Evolutionary conservation across 2,329 filamentous ascomycete genomes (phyloP), one percentile per base, ranked within the genome.

Genomic region (Byssoonygena ceratinophila): DNA sequence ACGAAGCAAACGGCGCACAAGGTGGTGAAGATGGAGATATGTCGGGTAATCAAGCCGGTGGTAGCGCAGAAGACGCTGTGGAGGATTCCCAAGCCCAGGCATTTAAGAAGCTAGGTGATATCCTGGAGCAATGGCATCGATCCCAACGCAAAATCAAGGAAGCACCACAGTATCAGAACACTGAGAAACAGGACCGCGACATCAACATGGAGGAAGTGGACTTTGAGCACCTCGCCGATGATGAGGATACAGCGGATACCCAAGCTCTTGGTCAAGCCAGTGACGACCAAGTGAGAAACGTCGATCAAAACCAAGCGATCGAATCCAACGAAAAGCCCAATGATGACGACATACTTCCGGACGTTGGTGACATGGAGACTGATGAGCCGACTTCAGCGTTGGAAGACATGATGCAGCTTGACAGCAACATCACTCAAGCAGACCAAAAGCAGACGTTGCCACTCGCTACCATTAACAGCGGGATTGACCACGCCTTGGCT

Each of bases 81-180:
- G 62, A 69, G 39, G 67, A 70, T 46, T 66, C 68, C 56, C 67
- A 79, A 48, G 72, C 74, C 43, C 81, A 92, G 59, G 86, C 89
- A 1, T 95, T 96, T 76, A 92, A 92, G 71, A 94, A 95, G 64
- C 79, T 98, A 27, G 92, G 92, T 20, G 89, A 98, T 71, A 85
- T 88, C 4, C 76, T 98, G 29, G 90, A 97, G 66, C 81, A 84
- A 60, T 98, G 90, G 87, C 90, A 97, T 67, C 81, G 87, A 54
- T 87, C 89, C 63, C 87, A 94, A 62, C 81, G 80, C 44, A 85
- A 95, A 56, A 97, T 98, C 60, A 74, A 79, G 64, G 77, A 84
- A 54, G 71, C 78, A 4, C 69, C 71, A 1, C 73, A 80, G 51
- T 71, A 79, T 46, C 71, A 77, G 34, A 76, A 80, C 44, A 72